Percentiles rank a stretch among this genome's conserved stretches.
Evolutionary conservation across 108 stramenopile species (phyloP).

Genomic region (Cylindrotheca fusiformis): DNA sequence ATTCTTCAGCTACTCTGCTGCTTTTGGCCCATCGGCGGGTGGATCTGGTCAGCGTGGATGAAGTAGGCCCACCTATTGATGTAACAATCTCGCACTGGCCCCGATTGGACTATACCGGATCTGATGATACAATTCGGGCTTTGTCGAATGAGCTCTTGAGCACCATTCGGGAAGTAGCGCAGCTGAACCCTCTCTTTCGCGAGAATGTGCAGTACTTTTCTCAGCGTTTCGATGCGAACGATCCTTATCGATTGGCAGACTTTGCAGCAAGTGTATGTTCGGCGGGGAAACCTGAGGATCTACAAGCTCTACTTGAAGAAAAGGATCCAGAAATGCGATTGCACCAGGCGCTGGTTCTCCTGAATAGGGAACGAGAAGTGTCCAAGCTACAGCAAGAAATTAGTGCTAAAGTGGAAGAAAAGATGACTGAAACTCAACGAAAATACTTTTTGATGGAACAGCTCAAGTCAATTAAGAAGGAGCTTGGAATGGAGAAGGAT

Average conservation of each 20-base stretch:
- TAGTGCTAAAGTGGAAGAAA: conserved; percentile 92
- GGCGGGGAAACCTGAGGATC: conserved; percentile 81
- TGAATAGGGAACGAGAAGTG: conserved; percentile 90
- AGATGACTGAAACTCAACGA: conserved; percentile 91
- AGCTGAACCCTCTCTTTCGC: conserved; percentile 89
- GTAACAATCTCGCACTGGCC: conserved; percentile 91
- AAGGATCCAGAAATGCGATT: conserved; percentile 87
- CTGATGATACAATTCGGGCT: conserved; percentile 88
- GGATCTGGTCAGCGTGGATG: conserved; percentile 66
- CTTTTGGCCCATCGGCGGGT: conserved; percentile 90
- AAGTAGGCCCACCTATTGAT: conserved; percentile 89
- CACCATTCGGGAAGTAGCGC: conserved; percentile 92
- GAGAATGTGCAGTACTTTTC: conserved; percentile 91
- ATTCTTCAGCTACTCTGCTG: conserved; percentile 56
- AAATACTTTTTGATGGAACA: conserved; percentile 96
- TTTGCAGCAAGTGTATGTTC: conserved; percentile 90
- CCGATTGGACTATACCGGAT: conserved; percentile 60
- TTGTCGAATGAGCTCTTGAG: conserved; percentile 93
- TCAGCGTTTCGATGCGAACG: conserved; percentile 80
- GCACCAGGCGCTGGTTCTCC: conserved; percentile 84
- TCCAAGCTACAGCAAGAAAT: conserved; percentile 93
- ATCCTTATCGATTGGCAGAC: conserved; percentile 95
- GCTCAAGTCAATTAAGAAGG: conserved; percentile 98
- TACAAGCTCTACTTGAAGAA: conserved; percentile 93
- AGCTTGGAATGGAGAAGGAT: conserved; percentile 98